A percentile compares a stretch with the other conserved stretches of the same genome.
Conservation (phyloP, 1,284 basidiomycete genomes). For the Ceratobasidium sp. region DNA sequence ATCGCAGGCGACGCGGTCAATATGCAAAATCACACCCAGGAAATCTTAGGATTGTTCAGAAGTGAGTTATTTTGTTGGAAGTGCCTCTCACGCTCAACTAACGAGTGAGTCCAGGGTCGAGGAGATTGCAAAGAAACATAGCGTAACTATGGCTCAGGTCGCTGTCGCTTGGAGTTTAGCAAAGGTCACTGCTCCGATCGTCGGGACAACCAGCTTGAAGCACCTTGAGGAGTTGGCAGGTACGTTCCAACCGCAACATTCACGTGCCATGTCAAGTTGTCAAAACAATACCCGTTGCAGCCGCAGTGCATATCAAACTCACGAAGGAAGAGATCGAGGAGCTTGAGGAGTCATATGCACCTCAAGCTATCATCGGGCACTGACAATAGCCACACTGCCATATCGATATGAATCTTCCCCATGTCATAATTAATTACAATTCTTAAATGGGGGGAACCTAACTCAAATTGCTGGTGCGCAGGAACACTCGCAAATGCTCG, state of each 20-base stretch:
- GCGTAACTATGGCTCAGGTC: conserved; percentile 51
- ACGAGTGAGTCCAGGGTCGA: conserved; percentile 45
- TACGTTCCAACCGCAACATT: background rate
- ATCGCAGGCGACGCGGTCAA: conserved; percentile 38
- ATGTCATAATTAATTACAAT: too few relatives aligned
- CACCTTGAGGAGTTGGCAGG: conserved; percentile 42
- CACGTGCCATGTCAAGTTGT: background rate
- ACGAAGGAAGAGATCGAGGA: conserved; percentile 46
- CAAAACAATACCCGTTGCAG: conserved; percentile 3
- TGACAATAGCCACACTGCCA: background rate
- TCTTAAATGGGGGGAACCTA: too few relatives aligned
- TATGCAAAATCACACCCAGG: background rate
- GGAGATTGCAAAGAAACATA: conserved; percentile 49
- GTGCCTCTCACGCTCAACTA: background rate
- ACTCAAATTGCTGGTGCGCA: too few relatives aligned
- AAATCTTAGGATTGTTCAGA: conserved; percentile 17
- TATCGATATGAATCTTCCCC: too few relatives aligned
- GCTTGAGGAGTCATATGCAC: conserved; percentile 38
- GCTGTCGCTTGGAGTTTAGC: conserved; percentile 52
- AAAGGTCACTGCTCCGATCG: conserved; percentile 45
- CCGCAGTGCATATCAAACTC: conserved; percentile 40
- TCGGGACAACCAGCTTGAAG: conserved; percentile 46
- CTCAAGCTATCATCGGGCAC: conserved; percentile 25
- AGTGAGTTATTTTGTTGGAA: conserved; percentile 43
- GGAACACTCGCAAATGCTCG: too few relatives aligned